Percentiles rank a stretch among this genome's conserved stretches.
Conservation (phyloP, 805 yeast genomes). For the Grigorovia transvaalensis region DNA sequence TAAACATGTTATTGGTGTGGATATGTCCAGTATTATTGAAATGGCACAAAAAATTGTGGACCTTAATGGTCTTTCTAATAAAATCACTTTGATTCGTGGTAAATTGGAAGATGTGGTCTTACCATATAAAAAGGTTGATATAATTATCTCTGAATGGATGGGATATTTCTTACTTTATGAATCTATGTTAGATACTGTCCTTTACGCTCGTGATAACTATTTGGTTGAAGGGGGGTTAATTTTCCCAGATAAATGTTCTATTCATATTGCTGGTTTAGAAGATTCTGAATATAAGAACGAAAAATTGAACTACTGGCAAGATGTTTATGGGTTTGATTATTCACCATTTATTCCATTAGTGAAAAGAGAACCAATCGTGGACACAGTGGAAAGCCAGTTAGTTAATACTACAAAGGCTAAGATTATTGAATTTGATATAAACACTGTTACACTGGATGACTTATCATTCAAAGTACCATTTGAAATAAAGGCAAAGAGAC, state of each 20-base stretch:
- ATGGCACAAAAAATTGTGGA: slow-evolving; percentile 88
- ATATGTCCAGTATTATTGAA: slow-evolving; percentile 90
- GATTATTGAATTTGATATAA: slow-evolving; percentile 75
- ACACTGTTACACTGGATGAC: slow-evolving; percentile 76
- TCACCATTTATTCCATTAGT: slow-evolving; percentile 81
- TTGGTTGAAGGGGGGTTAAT: slow-evolving; percentile 71
- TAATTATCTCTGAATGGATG: slow-evolving; percentile 98
- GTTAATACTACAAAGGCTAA: slow-evolving; percentile 65
- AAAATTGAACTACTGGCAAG: slow-evolving; percentile 89
- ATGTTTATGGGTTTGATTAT: slow-evolving; percentile 94
- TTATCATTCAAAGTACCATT: slow-evolving; percentile 69
- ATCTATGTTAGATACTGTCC: slow-evolving; percentile 94
- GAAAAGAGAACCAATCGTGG: slow-evolving; percentile 90
- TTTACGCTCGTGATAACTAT: slow-evolving; percentile 88
- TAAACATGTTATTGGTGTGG: slow-evolving; percentile 93
- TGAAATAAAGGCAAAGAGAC: slow-evolving; percentile 59
- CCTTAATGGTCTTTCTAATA: slow-evolving; percentile 74
- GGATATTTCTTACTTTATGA: slow-evolving; percentile 93
- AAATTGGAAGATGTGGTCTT: slow-evolving; percentile 85
- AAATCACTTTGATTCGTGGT: slow-evolving; percentile 81
- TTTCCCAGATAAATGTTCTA: slow-evolving; percentile 87
- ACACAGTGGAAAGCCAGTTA: slow-evolving; percentile 72
- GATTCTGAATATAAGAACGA: slow-evolving; percentile 88
- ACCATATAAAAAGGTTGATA: slow-evolving; percentile 85
- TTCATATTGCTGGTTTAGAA: slow-evolving; percentile 85